These are phyloP conservation scores for Leishmania lainsoni DNA, from an alignment of 208 protist species.

Conservation along the genomic window DNA sequence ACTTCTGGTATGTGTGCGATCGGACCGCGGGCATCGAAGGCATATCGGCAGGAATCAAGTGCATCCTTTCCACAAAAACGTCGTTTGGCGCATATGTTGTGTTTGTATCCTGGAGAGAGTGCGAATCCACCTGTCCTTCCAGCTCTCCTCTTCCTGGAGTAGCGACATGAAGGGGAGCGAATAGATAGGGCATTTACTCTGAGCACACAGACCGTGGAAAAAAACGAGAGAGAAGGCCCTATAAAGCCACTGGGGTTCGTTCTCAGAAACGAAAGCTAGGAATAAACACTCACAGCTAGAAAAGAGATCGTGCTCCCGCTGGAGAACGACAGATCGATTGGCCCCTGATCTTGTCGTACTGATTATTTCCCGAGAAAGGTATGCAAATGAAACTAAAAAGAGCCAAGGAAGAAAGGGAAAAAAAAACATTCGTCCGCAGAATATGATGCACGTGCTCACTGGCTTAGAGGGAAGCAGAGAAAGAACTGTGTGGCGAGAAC, in stretches of 20 bases:
- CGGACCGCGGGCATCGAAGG: neutral
- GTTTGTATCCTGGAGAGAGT: neutral
- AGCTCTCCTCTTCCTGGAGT: neutral
- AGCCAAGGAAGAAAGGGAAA: neutral
- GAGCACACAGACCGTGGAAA: neutral
- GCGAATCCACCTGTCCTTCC: neutral
- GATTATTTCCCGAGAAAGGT: neutral
- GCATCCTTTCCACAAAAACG: neutral
- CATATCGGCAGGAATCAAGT: neutral
- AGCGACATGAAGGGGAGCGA: no score
- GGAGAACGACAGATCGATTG: neutral
- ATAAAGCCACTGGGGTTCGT: neutral
- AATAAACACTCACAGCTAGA: neutral
- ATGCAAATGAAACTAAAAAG: neutral
- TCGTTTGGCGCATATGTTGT: neutral
- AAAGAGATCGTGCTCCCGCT: neutral
- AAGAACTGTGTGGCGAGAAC: neutral
- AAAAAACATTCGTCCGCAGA: neutral
- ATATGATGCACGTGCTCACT: neutral
- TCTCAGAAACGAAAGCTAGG: neutral
- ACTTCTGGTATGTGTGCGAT: neutral
- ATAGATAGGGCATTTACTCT: neutral
- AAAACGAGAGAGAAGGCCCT: conserved; percentile 1
- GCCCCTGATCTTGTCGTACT: neutral
- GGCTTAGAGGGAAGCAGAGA: neutral